Conservation (phyloP, 2,329 filamentous ascomycete species). For the Xylaria multiplex region DNA sequence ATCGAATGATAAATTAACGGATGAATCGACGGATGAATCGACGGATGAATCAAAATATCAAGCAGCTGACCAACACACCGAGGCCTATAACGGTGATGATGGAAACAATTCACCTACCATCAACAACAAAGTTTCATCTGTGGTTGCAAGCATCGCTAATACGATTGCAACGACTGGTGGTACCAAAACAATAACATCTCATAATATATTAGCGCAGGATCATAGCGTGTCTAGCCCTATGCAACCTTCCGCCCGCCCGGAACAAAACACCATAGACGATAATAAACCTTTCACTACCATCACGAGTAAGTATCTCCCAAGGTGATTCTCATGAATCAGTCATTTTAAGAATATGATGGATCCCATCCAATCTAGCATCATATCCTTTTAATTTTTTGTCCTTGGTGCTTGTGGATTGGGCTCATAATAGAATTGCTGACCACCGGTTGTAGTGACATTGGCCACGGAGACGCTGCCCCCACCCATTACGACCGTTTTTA, state of each 20-base stretch:
- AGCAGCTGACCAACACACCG: not conserved
- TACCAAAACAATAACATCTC: not conserved
- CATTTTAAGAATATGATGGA: not conserved
- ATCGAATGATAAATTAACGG: not conserved
- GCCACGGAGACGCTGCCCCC: constrained; percentile 7
- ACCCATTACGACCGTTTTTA: constrained; percentile 38
- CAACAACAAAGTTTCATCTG: not conserved
- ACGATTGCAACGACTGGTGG: not conserved
- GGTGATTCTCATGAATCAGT: not conserved
- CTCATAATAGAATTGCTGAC: constrained; percentile 11
- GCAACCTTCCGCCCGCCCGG: not conserved
- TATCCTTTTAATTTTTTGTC: constrained; percentile 2
- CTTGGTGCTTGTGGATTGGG: constrained; percentile 1
- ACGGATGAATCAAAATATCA: not conserved
- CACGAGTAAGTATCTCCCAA: constrained; percentile 16
- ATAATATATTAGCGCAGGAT: not conserved
- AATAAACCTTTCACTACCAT: constrained; percentile 26
- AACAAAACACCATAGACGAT: not conserved
- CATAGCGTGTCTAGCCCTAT: not conserved
- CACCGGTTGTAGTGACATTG: constrained; percentile 19
- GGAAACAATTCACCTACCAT: not conserved
- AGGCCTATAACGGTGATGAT: not conserved
- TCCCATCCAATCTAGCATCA: not conserved
- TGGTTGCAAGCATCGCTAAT: not conserved
- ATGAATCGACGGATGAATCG: not conserved